Percentiles rank a stretch among this genome's conserved stretches.
Conservation (phyloP, 805 yeast genomes). For the Teunomyces pallodes region DNA sequence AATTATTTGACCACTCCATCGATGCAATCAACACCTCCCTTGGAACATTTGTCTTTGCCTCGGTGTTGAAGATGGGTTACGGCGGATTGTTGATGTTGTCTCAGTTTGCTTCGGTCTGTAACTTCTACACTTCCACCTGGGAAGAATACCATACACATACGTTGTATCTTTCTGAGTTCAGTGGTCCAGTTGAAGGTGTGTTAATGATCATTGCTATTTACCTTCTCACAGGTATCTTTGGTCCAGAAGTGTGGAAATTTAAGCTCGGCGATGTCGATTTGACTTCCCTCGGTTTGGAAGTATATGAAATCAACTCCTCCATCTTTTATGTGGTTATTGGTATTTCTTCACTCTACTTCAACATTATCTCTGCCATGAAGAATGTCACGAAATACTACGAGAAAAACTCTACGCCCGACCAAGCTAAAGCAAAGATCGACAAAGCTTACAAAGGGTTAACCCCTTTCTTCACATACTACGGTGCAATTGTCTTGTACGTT, state of each 20-base stretch:
- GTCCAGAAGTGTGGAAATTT: conserved; percentile 65
- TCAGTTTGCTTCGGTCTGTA: conserved; percentile 72
- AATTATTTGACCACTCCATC: conserved; percentile 86
- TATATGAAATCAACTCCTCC: conserved; percentile 36
- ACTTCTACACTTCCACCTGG: conserved; percentile 91
- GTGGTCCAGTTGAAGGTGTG: conserved; percentile 97
- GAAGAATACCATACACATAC: conserved; percentile 91
- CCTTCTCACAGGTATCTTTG: conserved; percentile 61
- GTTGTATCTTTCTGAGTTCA: conserved; percentile 69
- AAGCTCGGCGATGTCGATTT: conserved; percentile 42
- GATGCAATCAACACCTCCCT: conserved; percentile 76
- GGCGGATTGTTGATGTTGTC: conserved; percentile 58
- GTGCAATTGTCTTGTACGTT: conserved; percentile 46
- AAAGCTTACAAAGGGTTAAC: conserved; percentile 50
- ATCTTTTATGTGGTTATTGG: conserved; percentile 51
- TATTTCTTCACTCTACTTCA: conserved; percentile 56
- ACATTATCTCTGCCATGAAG: conserved; percentile 62
- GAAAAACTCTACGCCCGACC: conserved; percentile 17
- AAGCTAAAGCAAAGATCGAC: conserved; percentile 38
- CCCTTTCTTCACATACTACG: conserved; percentile 64
- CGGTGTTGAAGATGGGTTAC: conserved; percentile 76
- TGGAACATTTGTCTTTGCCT: conserved; percentile 68
- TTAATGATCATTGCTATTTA: conserved; percentile 57
- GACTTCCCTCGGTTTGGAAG: conserved; percentile 27
- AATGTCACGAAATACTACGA: conserved; percentile 53